These are phyloP conservation scores for Rhododendron ferrugineum DNA, from an alignment of 148 eudicot species.

Conservation along the genomic window DNA sequence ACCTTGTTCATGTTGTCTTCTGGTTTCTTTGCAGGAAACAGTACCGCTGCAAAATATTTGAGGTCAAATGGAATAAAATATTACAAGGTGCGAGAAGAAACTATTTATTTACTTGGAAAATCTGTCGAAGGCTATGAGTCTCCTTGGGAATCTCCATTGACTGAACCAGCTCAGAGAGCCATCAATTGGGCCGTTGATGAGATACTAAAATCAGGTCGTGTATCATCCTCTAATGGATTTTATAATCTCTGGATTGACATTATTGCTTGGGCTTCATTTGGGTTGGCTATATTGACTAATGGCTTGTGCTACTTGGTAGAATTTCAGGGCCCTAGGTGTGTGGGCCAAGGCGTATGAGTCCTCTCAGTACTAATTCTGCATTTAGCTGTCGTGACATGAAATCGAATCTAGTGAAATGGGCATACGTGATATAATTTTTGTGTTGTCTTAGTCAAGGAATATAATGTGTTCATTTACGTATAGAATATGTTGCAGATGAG, in stretches of 20 bases:
- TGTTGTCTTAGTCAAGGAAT: neutral
- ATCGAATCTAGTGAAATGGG: neutral
- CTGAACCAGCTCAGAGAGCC: constrained; percentile 80
- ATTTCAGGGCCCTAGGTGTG: neutral
- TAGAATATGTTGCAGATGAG: neutral
- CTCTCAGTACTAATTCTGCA: neutral
- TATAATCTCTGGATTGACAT: neutral
- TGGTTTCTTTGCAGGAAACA: constrained; percentile 53
- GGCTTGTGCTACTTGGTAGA: neutral
- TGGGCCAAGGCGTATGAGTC: neutral
- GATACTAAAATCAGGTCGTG: constrained; percentile 75
- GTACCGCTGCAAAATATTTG: constrained; percentile 74
- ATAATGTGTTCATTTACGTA: neutral
- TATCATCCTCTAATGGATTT: constrained; percentile 3
- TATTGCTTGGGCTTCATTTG: neutral
- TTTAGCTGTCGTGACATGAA: neutral
- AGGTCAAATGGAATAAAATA: constrained; percentile 68
- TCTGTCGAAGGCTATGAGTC: constrained; percentile 56
- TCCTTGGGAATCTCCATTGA: constrained; percentile 81
- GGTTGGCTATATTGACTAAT: neutral
- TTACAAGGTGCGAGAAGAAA: constrained; percentile 75
- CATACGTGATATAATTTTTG: neutral
- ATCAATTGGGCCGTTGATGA: constrained; percentile 79
- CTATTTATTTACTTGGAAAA: constrained; percentile 68
- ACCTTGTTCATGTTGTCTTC: neutral